Evolutionary conservation across 2,329 filamentous ascomycete species (phyloP), one percentile per base, ranked within the genome.

Genomic region (Neofusicoccum parvum): DNA sequence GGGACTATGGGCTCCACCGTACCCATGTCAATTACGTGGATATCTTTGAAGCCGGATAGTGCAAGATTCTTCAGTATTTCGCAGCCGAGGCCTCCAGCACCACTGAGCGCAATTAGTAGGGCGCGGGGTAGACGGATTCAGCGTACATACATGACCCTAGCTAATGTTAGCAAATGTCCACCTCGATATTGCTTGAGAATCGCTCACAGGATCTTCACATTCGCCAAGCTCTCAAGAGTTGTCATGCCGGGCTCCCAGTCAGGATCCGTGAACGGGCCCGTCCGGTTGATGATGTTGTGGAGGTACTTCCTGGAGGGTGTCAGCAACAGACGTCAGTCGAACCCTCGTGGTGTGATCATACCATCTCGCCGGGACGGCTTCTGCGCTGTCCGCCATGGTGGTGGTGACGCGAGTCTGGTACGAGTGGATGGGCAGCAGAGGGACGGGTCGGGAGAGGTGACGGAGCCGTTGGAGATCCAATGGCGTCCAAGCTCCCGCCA

Each of bases 1-100:
- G 23, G 27, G 32, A 34, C 14, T 45, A 15, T 20, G 36, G 39
- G 14, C 17, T 5, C 45, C 15, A n/a, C 75, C 83, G 66, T 80
- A 90, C 91, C 92, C 95, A 99, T 99, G 80, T 99, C 95, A 72
- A 99, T 98, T 66, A 99, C 95, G 81, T 99, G 93, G 70, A 99
- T 97, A 73, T 97, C 88, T 78, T 91, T 96, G 82, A 99, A 99
- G 34, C 94, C 93, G 1, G 94, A 97, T 62, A 99, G 85, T 48
- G 95, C 95, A 39, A 99, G 85, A 74, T 99, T 92, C 82, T 99
- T 99, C 62, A 99, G 83, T 50, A 99, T 96, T 77, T 99, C 95
- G 73, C 95, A 99, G 70, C 95, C 95, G 67, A 99, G 80, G 11
- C 95, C 95, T 68, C 95, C 95, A 66, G 95, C 95, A 66, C 95